phyloP scores from a whole-genome alignment of 2,329 filamentous ascomycete species.

The Bipolaris gigantea region DNA sequence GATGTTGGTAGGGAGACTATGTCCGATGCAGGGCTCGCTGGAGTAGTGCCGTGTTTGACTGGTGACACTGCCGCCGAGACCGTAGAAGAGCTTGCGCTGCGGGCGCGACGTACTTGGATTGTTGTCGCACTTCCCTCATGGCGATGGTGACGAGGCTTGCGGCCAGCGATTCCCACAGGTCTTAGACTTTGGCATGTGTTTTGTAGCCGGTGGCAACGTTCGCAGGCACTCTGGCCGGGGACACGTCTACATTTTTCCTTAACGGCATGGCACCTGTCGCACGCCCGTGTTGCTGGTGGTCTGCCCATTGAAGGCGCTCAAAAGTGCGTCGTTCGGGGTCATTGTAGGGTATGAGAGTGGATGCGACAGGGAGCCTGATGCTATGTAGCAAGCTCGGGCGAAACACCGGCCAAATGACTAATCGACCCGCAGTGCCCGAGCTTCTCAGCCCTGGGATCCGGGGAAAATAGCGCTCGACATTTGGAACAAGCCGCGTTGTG shows the following conservation, averaged over 20 bases:
- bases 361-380: background rate
- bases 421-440: background rate
- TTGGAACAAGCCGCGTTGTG: background rate
- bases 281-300: conserved; percentile 6
- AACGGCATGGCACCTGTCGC: conserved; percentile 11
- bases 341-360: conserved; percentile 1
- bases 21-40: background rate
- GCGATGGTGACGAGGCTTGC: conserved; percentile 11
- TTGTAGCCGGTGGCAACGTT: conserved; percentile 11
- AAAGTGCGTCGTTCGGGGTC: conserved; percentile 2
- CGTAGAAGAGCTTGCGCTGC: background rate
- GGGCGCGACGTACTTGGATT: background rate
- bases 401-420: background rate
- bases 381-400: background rate
- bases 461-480: background rate
- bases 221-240: conserved; percentile 7
- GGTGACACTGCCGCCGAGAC: background rate
- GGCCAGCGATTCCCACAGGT: conserved; percentile 7
- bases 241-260: conserved; percentile 10
- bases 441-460: background rate
- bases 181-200: conserved; percentile 8
- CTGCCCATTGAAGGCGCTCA: conserved; percentile 8
- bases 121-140: background rate
- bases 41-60: background rate
- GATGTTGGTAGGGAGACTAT: background rate